These are phyloP conservation scores for Phytophthora ohioensis DNA, from an alignment of 352 stramenopile species.

Conservation along the genomic window DNA sequence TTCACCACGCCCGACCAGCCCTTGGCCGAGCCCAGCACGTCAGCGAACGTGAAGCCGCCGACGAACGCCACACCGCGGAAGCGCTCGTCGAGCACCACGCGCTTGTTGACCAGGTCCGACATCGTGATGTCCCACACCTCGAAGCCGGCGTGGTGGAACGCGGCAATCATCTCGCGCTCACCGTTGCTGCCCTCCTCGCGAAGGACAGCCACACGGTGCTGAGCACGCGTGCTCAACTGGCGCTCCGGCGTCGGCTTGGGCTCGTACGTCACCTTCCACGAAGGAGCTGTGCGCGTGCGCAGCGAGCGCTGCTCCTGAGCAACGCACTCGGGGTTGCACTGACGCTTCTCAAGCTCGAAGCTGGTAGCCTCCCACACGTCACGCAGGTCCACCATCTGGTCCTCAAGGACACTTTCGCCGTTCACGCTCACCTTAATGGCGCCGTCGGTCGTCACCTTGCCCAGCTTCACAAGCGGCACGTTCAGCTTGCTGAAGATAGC, in stretches of 20 bases:
- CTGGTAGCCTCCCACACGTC: constrained; percentile 99
- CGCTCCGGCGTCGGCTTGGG: constrained; percentile 85
- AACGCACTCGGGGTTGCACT: constrained; percentile 97
- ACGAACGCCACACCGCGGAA: constrained; percentile 99
- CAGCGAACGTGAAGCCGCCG: constrained; percentile 98
- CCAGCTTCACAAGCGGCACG: constrained; percentile 92
- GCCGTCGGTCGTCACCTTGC: constrained; percentile 86
- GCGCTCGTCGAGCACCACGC: constrained; percentile 90
- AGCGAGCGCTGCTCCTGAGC: constrained; percentile 94
- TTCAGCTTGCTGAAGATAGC: constrained; percentile 84
- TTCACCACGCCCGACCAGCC: constrained; percentile 98
- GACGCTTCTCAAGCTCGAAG: constrained; percentile 98
- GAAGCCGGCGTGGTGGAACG: constrained; percentile 97
- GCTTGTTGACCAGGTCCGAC: constrained; percentile 94
- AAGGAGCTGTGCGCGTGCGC: constrained; percentile 83
- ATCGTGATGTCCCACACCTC: constrained; percentile 99
- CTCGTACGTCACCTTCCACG: constrained; percentile 92
- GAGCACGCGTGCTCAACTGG: constrained; percentile 76
- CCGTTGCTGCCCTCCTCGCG: constrained; percentile 99
- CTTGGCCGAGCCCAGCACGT: constrained; percentile 99
- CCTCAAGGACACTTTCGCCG: constrained; percentile 77
- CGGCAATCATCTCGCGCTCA: constrained; percentile 98
- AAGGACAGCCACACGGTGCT: constrained; percentile 97
- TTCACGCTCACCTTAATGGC: constrained; percentile 93
- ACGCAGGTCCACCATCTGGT: constrained; percentile 88